Base-by-base conservation (phyloP, 306 rosid genomes). In the Casuarina cunninghamiana region DNA sequence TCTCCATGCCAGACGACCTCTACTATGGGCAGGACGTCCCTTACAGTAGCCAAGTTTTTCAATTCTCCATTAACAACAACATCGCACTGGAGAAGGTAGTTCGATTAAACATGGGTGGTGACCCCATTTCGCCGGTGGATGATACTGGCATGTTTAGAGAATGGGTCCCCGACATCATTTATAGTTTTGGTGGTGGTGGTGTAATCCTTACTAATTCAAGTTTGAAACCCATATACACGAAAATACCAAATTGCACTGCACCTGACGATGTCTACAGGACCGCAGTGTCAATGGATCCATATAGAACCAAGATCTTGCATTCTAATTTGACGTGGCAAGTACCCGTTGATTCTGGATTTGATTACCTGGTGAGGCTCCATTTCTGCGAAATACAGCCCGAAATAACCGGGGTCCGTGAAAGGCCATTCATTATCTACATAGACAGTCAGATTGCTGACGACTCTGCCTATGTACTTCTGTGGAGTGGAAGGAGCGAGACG, bases 281-380 rank as follows among this genome's bases (percentile, higher is more conserved):
- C 4, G 63, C 71, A 0, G 48, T 51, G 4, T 37, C 66, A 26
- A 68, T 81, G 85, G 0, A 3, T 3, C 1, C 50, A 5, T 10
- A 38, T 43, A 13, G 0, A 0, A 0, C 6, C 13, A 1, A 46
- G 50, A 83, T 78, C 60, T 55, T 81, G 21, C 69, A 45, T 55
- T 76, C 5, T 76, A 83, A 86, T 32, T 62, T n/a, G 3, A 80
- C 87, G 0, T 89, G 84, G 90, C 4, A 41, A 58, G 84, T 84
- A 7, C 35, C 80, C 0, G 61, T 89, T 6, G 93, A 86, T 68
- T 26, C 86, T 7, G 93, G 88, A 39, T 88, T 86, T 80, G 19
- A 10, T 0, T 84, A 86, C 71, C 77, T 89, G 3, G 71, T 89
- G 10, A 89, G 93, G 86, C 89, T 89, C 15, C 71, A 65, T 65